phyloP scores from a whole-genome alignment of 306 rosid species.

The Arachis stenosperma region DNA sequence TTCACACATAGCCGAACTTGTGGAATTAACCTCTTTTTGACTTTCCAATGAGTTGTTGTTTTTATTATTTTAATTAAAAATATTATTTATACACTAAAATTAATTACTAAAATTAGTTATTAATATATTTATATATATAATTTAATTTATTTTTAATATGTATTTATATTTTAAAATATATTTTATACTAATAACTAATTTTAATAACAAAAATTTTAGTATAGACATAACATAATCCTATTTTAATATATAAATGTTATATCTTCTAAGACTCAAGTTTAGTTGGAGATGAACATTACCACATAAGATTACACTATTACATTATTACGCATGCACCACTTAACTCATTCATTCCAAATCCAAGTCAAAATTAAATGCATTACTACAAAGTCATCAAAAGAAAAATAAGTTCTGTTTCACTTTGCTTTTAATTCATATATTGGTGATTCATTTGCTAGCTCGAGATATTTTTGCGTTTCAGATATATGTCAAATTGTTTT shows the following conservation, averaged over 20 bases:
- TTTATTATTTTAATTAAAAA: no score
- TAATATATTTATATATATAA: no score
- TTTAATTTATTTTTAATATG: no score
- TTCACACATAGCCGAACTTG: not conserved
- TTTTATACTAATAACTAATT: no score
- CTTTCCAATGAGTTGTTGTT: not conserved
- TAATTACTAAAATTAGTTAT: no score
- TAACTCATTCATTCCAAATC: not conserved
- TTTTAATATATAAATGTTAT: not conserved
- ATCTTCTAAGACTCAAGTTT: conserved; percentile 21
- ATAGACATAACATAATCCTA: not conserved
- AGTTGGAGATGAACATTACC: not conserved
- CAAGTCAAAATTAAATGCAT: conserved; percentile 23
- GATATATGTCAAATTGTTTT: not conserved
- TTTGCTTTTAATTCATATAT: not conserved
- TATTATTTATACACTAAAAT: no score
- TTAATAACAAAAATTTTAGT: no score
- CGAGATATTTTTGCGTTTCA: not conserved
- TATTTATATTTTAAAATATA: no score
- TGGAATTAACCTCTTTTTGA: not conserved
- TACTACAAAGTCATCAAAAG: conserved; percentile 34
- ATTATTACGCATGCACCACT: not conserved
- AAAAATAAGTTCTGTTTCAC: conserved; percentile 1
- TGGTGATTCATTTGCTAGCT: not conserved
- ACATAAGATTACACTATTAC: no score